Conservation (phyloP, 352 stramenopile species). For the Elongisporangium prolatum region DNA sequence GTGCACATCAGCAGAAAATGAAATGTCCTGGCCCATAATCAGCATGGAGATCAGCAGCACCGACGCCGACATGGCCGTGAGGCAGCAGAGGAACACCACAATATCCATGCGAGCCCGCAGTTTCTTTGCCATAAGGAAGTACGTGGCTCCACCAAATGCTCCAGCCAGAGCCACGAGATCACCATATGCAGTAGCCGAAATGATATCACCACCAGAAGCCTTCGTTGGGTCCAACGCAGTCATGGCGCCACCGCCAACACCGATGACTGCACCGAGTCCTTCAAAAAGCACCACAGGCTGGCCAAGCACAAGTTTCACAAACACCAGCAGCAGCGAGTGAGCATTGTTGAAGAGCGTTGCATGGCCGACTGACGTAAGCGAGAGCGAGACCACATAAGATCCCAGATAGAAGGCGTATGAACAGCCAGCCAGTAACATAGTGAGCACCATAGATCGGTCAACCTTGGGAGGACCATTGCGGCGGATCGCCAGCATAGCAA, state of each 20-base stretch:
- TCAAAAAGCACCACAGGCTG: slow-evolving; percentile 60
- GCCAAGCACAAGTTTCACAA: slow-evolving; percentile 58
- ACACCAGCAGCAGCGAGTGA: slow-evolving; percentile 74
- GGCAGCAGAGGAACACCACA: slow-evolving; percentile 57
- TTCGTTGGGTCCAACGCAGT: slow-evolving; percentile 57
- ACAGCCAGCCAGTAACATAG: slow-evolving; percentile 39
- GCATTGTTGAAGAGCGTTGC: slow-evolving; percentile 82
- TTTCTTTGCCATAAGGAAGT: slow-evolving; percentile 78
- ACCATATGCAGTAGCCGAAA: slow-evolving; percentile 42
- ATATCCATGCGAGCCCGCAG: slow-evolving; percentile 66
- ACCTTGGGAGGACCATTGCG: slow-evolving; percentile 23
- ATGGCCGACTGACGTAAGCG: slow-evolving; percentile 72
- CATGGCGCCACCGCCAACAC: slow-evolving; percentile 63
- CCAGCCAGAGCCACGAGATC: slow-evolving; percentile 70
- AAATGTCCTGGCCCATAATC: slow-evolving; percentile 44
- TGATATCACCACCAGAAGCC: slow-evolving; percentile 19
- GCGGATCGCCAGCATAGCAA: slow-evolving; percentile 36
- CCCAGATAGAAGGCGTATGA: slow-evolving; percentile 74
- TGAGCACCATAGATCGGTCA: slow-evolving; percentile 27
- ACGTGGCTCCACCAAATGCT: slow-evolving; percentile 62
- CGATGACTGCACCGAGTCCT: slow-evolving; percentile 58
- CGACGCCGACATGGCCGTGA: slow-evolving; percentile 48
- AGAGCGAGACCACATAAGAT: slow-evolving; percentile 64
- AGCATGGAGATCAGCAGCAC: slow-evolving; percentile 65
- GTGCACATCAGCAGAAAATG: slow-evolving; percentile 50